phyloP scores from a whole-genome alignment of 225 moss, liverwort and hornwort genomes.

The Pseudoscleropodium purum region DNA sequence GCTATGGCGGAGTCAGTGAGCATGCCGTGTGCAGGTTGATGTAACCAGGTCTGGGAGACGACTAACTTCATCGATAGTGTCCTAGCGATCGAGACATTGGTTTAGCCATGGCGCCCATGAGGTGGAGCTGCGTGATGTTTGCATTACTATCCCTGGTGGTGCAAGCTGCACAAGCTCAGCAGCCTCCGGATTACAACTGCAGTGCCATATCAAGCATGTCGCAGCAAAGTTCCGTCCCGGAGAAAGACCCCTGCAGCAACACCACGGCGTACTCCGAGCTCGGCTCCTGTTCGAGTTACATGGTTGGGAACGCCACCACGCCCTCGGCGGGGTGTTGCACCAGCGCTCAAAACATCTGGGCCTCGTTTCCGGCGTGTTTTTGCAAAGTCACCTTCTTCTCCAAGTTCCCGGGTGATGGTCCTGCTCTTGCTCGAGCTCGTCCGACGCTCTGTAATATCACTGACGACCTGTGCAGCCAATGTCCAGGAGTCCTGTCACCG shows the following conservation, averaged over 20 bases:
- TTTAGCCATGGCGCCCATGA: neutral
- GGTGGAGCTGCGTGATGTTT: neutral
- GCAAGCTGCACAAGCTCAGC: neutral
- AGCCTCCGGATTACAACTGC: slow-evolving; percentile 3
- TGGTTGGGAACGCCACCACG: neutral
- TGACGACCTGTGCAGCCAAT: slow-evolving; percentile 17
- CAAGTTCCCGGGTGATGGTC: slow-evolving; percentile 1
- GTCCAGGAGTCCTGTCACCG: neutral
- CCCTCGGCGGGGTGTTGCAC: slow-evolving; percentile 18
- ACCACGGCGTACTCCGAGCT: slow-evolving; percentile 13
- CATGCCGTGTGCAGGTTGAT: neutral
- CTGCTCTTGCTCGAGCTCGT: slow-evolving; percentile 7
- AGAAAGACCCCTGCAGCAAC: slow-evolving; percentile 7
- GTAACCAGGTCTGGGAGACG: neutral
- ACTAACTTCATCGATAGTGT: neutral
- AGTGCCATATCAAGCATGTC: neutral
- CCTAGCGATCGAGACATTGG: neutral
- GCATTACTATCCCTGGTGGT: neutral
- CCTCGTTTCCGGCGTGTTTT: slow-evolving; percentile 12
- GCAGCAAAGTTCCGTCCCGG: neutral
- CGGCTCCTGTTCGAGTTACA: neutral
- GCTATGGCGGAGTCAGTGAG: neutral
- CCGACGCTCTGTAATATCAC: slow-evolving; percentile 29
- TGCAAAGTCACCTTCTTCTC: slow-evolving; percentile 40
- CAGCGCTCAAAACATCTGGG: neutral